Conservation (phyloP, 1,284 basidiomycete species). For the Ganoderma resinaceum region DNA sequence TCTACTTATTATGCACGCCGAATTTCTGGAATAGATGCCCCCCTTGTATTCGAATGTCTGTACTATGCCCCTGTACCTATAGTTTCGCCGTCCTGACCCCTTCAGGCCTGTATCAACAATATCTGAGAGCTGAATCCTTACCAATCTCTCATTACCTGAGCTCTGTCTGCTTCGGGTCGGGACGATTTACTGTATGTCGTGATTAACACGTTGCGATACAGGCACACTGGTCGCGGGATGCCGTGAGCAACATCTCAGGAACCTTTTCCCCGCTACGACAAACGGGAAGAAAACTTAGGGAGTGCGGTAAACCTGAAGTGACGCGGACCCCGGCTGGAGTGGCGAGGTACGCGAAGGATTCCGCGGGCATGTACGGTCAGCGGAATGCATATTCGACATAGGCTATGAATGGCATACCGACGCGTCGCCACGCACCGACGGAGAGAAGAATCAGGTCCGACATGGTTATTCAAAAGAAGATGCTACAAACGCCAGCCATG, state of each 20-base stretch:
- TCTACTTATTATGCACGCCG: background rate
- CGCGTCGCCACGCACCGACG: background rate
- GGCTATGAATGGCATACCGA: background rate
- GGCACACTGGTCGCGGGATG: too few relatives aligned
- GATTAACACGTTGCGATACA: too few relatives aligned
- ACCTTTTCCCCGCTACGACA: too few relatives aligned
- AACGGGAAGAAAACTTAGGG: background rate
- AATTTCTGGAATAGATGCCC: slow-evolving; percentile 5
- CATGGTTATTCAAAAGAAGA: background rate
- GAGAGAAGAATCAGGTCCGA: background rate
- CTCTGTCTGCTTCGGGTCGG: too few relatives aligned
- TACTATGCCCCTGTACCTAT: background rate
- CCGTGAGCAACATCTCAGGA: too few relatives aligned
- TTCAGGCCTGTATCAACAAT: background rate
- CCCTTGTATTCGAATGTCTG: background rate
- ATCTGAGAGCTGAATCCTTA: too few relatives aligned
- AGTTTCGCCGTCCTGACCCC: background rate
- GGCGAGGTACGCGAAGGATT: background rate
- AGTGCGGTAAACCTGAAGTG: background rate
- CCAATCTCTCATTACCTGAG: background rate
- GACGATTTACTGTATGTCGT: too few relatives aligned
- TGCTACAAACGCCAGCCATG: background rate
- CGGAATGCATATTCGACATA: background rate
- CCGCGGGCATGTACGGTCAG: background rate
- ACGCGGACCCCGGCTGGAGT: background rate